These are phyloP conservation scores for Canariomyces notabilis DNA, from an alignment of 2,329 filamentous ascomycete genomes.

Conservation along the genomic window DNA sequence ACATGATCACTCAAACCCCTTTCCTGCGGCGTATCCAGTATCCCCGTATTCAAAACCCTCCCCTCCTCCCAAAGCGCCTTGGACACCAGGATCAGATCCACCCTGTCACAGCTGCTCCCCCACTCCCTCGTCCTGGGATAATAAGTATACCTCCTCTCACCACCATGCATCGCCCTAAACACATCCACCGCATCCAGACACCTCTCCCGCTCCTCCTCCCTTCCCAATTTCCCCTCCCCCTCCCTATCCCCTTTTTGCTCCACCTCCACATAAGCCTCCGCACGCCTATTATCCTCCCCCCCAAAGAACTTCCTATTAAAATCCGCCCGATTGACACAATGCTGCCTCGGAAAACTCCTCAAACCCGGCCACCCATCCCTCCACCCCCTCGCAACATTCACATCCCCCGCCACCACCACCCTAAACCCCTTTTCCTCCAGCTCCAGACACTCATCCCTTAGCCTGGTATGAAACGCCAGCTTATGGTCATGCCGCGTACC, in stretches of 20 bases:
- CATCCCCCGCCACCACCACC: constrained; percentile 46
- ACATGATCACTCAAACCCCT: constrained; percentile 51
- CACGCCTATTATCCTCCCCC: constrained; percentile 16
- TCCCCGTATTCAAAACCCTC: constrained; percentile 26
- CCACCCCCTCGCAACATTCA: constrained; percentile 43
- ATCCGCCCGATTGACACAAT: constrained; percentile 46
- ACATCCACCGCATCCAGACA: constrained; percentile 38
- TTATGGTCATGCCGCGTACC: constrained; percentile 50
- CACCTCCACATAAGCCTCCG: constrained; percentile 13
- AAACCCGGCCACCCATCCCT: constrained; percentile 41
- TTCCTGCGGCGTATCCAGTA: constrained; percentile 37
- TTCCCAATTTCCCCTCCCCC: too few relatives aligned
- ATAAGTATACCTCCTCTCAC: constrained; percentile 44
- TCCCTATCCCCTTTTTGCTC: background rate
- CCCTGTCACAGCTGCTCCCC: constrained; percentile 48
- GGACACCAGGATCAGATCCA: constrained; percentile 47
- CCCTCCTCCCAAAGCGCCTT: constrained; percentile 28
- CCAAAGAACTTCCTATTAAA: constrained; percentile 46
- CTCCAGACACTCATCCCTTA: constrained; percentile 39
- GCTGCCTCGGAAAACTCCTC: constrained; percentile 39
- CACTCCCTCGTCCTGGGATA: constrained; percentile 39
- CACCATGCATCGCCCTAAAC: constrained; percentile 41
- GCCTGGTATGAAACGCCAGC: constrained; percentile 39
- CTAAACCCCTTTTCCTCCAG: constrained; percentile 38
- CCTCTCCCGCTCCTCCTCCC: constrained; percentile 22